Evolutionary conservation across 768 basidiomycete species (phyloP).

Genomic region (Naganishia onofrii): DNA sequence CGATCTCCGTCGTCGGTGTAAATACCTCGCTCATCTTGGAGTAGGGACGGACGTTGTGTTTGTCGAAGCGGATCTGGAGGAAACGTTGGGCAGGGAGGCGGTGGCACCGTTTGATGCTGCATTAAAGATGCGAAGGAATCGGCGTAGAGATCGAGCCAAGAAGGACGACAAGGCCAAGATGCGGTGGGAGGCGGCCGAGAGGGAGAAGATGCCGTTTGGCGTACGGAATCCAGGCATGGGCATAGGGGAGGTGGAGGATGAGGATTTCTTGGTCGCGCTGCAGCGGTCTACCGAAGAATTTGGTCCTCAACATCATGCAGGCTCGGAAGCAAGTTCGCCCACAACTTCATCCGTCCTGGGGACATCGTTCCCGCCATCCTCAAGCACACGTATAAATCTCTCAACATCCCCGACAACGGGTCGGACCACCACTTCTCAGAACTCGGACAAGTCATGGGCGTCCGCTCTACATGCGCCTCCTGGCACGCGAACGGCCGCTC

Average conservation of each 20-base stretch:
- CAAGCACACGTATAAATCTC: constrained; percentile 9
- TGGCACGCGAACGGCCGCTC: constrained; percentile 29
- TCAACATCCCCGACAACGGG: constrained; percentile 7
- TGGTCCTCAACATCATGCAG: not conserved
- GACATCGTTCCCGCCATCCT: constrained; percentile 21
- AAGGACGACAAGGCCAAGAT: constrained; percentile 82
- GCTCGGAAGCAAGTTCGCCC: constrained; percentile 22
- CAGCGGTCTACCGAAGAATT: constrained; percentile 42
- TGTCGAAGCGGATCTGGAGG: constrained; percentile 77
- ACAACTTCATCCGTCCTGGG: constrained; percentile 30
- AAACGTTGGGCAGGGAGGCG: constrained; percentile 71
- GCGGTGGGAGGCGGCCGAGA: constrained; percentile 70
- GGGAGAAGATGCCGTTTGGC: constrained; percentile 56
- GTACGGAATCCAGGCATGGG: constrained; percentile 14
- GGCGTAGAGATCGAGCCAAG: constrained; percentile 74
- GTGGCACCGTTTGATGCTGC: constrained; percentile 79
- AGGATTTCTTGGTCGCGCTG: constrained; percentile 45
- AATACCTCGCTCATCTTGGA: constrained; percentile 89
- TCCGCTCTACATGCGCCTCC: constrained; percentile 25
- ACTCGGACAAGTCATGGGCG: constrained; percentile 26
- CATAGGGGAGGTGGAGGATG: constrained; percentile 34
- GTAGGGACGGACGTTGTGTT: constrained; percentile 91
- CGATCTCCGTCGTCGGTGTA: constrained; percentile 88
- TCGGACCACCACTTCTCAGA: not conserved
- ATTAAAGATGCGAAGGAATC: constrained; percentile 68